These are phyloP conservation scores for Candida tibetensis DNA, from an alignment of 805 yeast genomes.

Conservation along the genomic window DNA sequence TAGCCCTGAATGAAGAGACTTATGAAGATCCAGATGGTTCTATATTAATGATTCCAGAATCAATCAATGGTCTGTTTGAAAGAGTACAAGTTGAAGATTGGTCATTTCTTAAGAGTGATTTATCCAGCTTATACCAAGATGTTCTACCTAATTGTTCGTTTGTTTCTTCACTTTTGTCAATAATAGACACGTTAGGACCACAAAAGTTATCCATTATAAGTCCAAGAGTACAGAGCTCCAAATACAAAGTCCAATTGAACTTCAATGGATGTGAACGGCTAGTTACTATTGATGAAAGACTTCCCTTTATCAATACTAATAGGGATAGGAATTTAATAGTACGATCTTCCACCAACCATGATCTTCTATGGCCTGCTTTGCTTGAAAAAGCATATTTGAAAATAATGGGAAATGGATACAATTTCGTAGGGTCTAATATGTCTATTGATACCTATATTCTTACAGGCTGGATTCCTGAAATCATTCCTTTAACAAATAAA, in stretches of 20 bases:
- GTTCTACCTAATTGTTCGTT: conserved; percentile 69
- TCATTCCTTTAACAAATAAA: conserved; percentile 31
- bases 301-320: conserved; percentile 36
- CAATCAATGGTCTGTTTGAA: conserved; percentile 3
- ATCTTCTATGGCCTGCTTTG: conserved; percentile 63
- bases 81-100: conserved; percentile 2
- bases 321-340: conserved; percentile 30
- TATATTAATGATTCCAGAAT: conserved; percentile 3
- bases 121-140: conserved; percentile 43
- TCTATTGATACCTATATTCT: conserved; percentile 64
- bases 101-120: conserved; percentile 3
- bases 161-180: conserved; percentile 62
- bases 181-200: conserved; percentile 22
- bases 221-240: conserved; percentile 16
- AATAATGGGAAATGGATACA: conserved; percentile 55
- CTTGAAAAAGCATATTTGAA: conserved; percentile 74
- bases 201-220: conserved; percentile 7
- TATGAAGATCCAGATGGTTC: conserved; percentile 5
- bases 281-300: conserved; percentile 44
- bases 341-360: conserved; percentile 30
- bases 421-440: conserved; percentile 72
- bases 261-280: conserved; percentile 54
- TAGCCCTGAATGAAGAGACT: conserved; percentile 1
- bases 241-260: conserved; percentile 40
- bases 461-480: conserved; percentile 74